These are phyloP conservation scores for Sporopachydermia cereana DNA, from an alignment of 1,139 yeast genomes.

Conservation along the genomic window DNA sequence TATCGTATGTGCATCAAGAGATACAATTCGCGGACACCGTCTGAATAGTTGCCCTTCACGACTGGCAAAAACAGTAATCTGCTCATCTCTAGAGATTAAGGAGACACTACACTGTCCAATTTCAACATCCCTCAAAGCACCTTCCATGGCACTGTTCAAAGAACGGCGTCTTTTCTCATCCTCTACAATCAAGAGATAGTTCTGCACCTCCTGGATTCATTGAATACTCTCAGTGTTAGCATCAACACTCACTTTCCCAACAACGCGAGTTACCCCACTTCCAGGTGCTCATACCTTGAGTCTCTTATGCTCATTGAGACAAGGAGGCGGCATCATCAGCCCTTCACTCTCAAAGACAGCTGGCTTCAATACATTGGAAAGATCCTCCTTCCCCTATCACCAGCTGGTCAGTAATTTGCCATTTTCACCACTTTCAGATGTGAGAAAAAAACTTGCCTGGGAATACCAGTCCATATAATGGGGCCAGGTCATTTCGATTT, in stretches of 20 bases:
- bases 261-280: no score
- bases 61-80: no score
- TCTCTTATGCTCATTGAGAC: conserved; percentile 34
- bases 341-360: conserved; percentile 36
- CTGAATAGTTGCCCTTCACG: no score
- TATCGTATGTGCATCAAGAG: conserved; percentile 58
- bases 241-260: background rate
- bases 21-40: conserved; percentile 41
- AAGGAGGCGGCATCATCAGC: conserved; percentile 49
- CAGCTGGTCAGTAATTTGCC: background rate
- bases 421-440: background rate
- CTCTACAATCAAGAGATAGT: no score
- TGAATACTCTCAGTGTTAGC: no score
- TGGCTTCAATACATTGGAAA: conserved; percentile 47
- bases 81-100: no score
- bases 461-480: conserved; percentile 55
- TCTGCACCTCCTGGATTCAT: no score
- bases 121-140: no score
- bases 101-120: no score
- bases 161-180: no score
- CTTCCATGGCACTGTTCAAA: no score
- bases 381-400: conserved; percentile 41
- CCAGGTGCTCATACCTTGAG: conserved; percentile 16
- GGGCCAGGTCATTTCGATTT: conserved; percentile 34
- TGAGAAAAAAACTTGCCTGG: background rate